Conservation (phyloP, 371 early-diverging fungal genomes). For the Ordospora colligata region DNA sequence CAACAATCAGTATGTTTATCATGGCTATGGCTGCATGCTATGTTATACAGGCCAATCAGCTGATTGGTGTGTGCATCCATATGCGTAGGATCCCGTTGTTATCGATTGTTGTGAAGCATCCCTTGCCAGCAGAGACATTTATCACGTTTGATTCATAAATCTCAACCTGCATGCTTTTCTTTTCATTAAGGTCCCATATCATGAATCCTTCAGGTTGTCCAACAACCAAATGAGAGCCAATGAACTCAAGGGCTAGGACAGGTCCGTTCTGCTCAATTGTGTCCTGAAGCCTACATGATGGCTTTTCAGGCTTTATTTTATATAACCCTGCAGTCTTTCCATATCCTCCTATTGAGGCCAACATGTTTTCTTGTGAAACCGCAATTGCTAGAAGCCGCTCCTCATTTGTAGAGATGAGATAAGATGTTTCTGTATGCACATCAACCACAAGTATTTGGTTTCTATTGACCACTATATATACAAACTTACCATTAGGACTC, state of each 20-base stretch:
- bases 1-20: not conserved
- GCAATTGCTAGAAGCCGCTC: not conserved
- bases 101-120: not conserved
- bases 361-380: not conserved
- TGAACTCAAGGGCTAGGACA: slow-evolving; percentile 1
- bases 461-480: not conserved
- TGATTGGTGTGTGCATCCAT: not conserved
- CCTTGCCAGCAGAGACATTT: not conserved
- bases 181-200: not conserved
- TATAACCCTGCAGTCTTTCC: not conserved
- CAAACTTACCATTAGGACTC: not conserved
- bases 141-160: slow-evolving; percentile 1
- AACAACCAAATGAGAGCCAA: not conserved
- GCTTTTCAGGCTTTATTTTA: not conserved
- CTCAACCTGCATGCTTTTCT: not conserved
- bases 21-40: not conserved
- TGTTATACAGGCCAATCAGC: not conserved
- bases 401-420: slow-evolving; percentile 3
- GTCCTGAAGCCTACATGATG: not conserved
- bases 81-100: not conserved
- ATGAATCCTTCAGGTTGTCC: slow-evolving; percentile 1
- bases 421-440: not conserved
- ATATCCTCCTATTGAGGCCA: not conserved
- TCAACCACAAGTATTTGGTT: slow-evolving; percentile 2
- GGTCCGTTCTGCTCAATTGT: not conserved